phyloP scores from a whole-genome alignment of 345 rosid species.

The Theobroma cacao region DNA sequence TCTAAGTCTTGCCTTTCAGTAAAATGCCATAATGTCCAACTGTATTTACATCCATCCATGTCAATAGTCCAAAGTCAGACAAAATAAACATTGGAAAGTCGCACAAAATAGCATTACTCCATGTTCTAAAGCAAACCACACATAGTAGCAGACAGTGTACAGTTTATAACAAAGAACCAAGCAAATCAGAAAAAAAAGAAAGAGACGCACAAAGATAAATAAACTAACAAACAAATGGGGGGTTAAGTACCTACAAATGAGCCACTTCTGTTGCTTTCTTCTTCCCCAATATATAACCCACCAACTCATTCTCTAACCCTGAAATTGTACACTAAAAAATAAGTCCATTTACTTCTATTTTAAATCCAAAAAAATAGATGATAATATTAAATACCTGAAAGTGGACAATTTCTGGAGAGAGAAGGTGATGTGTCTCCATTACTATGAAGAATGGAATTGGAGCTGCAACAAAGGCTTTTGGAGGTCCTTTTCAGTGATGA shows the following conservation, averaged over 20 bases:
- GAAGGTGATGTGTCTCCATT: conserved; percentile 20
- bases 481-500: background rate
- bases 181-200: background rate
- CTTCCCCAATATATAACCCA: conserved; percentile 71
- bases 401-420: conserved; percentile 27
- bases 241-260: conserved; percentile 62
- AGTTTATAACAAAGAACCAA: background rate
- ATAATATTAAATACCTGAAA: conserved; percentile 32
- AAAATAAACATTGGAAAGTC: too few relatives aligned
- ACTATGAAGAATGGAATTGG: conserved; percentile 21
- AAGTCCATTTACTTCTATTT: background rate
- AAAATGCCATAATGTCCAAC: too few relatives aligned
- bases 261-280: conserved; percentile 94
- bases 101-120: too few relatives aligned
- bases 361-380: background rate
- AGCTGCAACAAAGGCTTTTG: conserved; percentile 15
- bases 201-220: background rate
- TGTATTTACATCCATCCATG: too few relatives aligned
- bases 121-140: background rate
- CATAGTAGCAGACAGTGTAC: background rate
- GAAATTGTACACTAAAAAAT: conserved; percentile 17
- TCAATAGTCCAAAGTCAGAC: too few relatives aligned
- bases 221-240: background rate
- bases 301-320: conserved; percentile 69
- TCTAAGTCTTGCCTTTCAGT: too few relatives aligned